Percentiles rank a stretch among this genome's conserved stretches.
Evolutionary conservation across 148 eudicot species (phyloP).

Genomic region (Vaccinium vitisidaea): DNA sequence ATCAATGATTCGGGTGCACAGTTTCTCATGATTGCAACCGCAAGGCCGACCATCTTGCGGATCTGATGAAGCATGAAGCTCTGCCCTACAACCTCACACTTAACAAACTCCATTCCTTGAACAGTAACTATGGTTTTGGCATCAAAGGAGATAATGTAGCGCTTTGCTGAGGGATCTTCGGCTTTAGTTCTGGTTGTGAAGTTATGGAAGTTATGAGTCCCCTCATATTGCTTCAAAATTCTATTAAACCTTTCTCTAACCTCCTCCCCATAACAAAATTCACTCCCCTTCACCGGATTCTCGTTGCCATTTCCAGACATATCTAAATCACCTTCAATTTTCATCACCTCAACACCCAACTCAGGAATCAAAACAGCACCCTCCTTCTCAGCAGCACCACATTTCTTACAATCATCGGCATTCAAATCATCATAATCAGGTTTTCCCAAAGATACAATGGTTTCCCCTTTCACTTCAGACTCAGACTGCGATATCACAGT

Average conservation of each 20-base stretch:
- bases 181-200: constrained; percentile 87
- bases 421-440: background rate
- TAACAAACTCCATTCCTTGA: constrained; percentile 87
- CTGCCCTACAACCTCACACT: constrained; percentile 90
- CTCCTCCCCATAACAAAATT: constrained; percentile 61
- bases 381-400: background rate
- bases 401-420: background rate
- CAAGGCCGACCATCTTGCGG: constrained; percentile 84
- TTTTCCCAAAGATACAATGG: constrained; percentile 13
- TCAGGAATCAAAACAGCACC: background rate
- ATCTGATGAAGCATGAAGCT: constrained; percentile 99
- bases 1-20: constrained; percentile 65
- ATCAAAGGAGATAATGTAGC: constrained; percentile 73
- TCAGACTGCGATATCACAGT: background rate
- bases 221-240: constrained; percentile 67
- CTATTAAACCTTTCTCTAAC: constrained; percentile 68
- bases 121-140: constrained; percentile 58
- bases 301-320: constrained; percentile 17
- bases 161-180: constrained; percentile 78
- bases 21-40: constrained; percentile 81
- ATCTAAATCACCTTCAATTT: constrained; percentile 15
- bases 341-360: constrained; percentile 5
- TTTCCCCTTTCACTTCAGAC: background rate
- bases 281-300: constrained; percentile 24
- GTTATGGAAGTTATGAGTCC: constrained; percentile 91